A percentile compares a stretch with the other conserved stretches of the same genome.
Evolutionary conservation across 257 asterid genomes (phyloP).

Genomic region (Solanum chmielewskii): DNA sequence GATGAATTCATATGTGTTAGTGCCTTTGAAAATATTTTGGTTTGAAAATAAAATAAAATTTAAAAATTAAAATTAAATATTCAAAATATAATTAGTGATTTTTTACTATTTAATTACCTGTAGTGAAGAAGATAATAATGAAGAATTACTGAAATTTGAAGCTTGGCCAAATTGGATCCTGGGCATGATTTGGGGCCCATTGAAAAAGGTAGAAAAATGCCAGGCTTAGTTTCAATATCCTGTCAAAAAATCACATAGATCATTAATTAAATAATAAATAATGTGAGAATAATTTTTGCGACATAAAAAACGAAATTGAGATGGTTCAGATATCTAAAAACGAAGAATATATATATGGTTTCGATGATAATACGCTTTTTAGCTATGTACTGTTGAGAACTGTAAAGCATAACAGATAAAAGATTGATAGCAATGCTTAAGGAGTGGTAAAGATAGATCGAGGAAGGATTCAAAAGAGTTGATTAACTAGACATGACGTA

Average conservation of each 20-base stretch:
- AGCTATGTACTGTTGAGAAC: too few relatives aligned
- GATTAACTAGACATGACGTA: neutral
- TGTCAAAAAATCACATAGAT: neutral
- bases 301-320: neutral
- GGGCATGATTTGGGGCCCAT: slow-evolving; percentile 7
- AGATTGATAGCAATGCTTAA: too few relatives aligned
- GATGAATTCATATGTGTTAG: neutral
- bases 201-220: neutral
- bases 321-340: neutral
- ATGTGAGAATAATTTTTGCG: neutral
- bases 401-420: too few relatives aligned
- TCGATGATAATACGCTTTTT: too few relatives aligned
- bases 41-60: too few relatives aligned
- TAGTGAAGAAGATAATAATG: slow-evolving; percentile 9
- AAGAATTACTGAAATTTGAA: slow-evolving; percentile 5
- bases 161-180: neutral
- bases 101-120: neutral
- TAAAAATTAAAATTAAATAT: too few relatives aligned
- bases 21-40: neutral
- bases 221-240: slow-evolving; percentile 1
- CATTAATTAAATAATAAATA: neutral
- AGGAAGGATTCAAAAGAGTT: neutral
- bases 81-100: neutral
- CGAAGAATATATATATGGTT: neutral
- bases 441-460: neutral